Evolutionary conservation across 2,329 filamentous ascomycete species (phyloP).

Genomic region (Mariannaea sp.): DNA sequence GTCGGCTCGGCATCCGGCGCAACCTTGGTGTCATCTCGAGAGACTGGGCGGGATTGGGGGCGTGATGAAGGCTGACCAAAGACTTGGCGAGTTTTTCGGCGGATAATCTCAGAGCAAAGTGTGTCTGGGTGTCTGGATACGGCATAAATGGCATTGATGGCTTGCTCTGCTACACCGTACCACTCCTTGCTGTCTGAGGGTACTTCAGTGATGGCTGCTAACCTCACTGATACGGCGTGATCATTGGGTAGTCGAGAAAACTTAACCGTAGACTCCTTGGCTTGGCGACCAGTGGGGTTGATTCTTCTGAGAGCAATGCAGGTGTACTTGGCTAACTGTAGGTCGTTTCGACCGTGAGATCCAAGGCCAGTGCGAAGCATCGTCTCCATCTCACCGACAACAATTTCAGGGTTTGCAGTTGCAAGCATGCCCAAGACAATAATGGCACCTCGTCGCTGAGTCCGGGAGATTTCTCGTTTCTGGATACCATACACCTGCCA

Average conservation of each 20-base stretch:
- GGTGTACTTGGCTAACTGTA: constrained; percentile 91
- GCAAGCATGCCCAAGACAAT: constrained; percentile 97
- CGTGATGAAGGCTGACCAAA: constrained; percentile 58
- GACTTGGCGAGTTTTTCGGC: constrained; percentile 82
- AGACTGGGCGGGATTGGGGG: constrained; percentile 51
- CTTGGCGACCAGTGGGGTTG: constrained; percentile 80
- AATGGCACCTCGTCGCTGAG: constrained; percentile 88
- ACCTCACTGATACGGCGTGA: constrained; percentile 79
- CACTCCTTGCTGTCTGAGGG: constrained; percentile 91
- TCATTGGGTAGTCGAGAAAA: constrained; percentile 87
- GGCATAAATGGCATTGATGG: constrained; percentile 92
- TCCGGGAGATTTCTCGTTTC: constrained; percentile 88
- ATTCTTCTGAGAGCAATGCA: constrained; percentile 92
- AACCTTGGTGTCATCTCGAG: constrained; percentile 50
- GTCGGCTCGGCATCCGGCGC: constrained; percentile 40
- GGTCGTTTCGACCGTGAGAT: constrained; percentile 75
- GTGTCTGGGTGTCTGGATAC: constrained; percentile 93
- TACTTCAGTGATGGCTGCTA: constrained; percentile 85
- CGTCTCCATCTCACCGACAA: constrained; percentile 91
- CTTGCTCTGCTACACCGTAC: constrained; percentile 95
- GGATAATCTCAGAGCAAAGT: constrained; percentile 87
- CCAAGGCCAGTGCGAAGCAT: constrained; percentile 92
- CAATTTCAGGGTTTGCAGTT: constrained; percentile 88
- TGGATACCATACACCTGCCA: constrained; percentile 98
- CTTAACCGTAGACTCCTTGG: constrained; percentile 70